Evolutionary conservation across 352 stramenopile genomes (phyloP).

Genomic region (Globisporangium nunn): DNA sequence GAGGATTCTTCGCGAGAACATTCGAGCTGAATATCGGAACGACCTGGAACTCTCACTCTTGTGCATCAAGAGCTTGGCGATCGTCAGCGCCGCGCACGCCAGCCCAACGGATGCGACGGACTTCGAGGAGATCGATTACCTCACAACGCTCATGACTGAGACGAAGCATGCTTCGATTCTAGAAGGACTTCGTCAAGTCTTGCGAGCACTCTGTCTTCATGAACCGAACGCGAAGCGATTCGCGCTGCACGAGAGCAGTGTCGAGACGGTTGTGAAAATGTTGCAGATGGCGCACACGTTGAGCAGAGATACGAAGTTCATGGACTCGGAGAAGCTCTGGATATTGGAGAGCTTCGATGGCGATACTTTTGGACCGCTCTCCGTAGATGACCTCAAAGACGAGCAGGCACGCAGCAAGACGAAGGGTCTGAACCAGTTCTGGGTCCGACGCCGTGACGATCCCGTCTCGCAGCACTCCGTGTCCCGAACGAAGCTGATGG

Average conservation of each 20-base stretch:
- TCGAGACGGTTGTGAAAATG: conserved; percentile 51
- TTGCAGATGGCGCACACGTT: conserved; percentile 57
- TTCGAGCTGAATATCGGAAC: conserved; percentile 56
- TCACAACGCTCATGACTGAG: conserved; percentile 53
- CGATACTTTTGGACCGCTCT: conserved; percentile 22
- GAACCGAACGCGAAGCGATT: conserved; percentile 51
- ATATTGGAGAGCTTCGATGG: conserved; percentile 28
- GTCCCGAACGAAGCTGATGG: conserved; percentile 33
- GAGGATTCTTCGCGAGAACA: conserved; percentile 69
- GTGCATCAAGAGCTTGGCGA: conserved; percentile 55
- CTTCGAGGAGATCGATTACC: conserved; percentile 67
- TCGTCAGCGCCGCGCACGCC: conserved; percentile 51
- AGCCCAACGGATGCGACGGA: conserved; percentile 25
- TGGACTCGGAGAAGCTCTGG: conserved; percentile 35
- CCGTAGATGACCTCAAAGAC: conserved; percentile 43
- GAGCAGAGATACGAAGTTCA: conserved; percentile 19
- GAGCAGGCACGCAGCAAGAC: conserved; percentile 8
- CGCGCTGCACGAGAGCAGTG: conserved; percentile 20
- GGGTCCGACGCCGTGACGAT: conserved; percentile 27
- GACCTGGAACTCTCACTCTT: conserved; percentile 54
- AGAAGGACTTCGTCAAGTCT: conserved; percentile 38
- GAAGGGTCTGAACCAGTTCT: conserved; percentile 22
- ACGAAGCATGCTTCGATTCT: conserved; percentile 58
- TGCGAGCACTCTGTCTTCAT: conserved; percentile 48
- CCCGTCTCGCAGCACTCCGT: conserved; percentile 21